Evolutionary conservation across 2,329 filamentous ascomycete genomes (phyloP).

Genomic region (Periconia sp.): DNA sequence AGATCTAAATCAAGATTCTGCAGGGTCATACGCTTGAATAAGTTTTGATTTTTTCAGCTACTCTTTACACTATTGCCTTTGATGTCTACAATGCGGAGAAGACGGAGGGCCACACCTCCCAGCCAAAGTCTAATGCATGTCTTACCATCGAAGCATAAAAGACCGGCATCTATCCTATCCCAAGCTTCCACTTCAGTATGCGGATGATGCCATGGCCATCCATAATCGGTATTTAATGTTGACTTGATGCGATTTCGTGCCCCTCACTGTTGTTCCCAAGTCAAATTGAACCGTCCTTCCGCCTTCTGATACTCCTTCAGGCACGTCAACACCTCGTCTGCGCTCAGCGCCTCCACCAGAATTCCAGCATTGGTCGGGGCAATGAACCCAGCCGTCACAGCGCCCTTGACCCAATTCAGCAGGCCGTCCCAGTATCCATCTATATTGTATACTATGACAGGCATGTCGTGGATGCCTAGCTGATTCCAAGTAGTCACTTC

Average conservation of each 20-base stretch:
- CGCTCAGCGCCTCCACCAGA: constrained; percentile 74
- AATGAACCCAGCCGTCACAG: constrained; percentile 80
- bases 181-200: too few species aligned
- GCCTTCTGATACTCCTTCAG: constrained; percentile 78
- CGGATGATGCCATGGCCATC: too few species aligned
- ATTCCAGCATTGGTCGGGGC: constrained; percentile 73
- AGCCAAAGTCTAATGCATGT: too few species aligned
- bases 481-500: constrained; percentile 95
- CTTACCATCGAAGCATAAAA: too few species aligned
- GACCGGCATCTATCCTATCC: too few species aligned
- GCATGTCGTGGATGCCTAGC: constrained; percentile 82
- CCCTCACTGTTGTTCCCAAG: constrained; percentile 69
- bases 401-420: constrained; percentile 78
- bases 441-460: constrained; percentile 81
- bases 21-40: too few species aligned
- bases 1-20: too few species aligned
- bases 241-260: neutral
- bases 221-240: too few species aligned
- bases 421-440: constrained; percentile 92
- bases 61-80: too few species aligned
- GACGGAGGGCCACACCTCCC: too few species aligned
- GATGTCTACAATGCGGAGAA: too few species aligned
- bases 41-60: too few species aligned
- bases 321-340: constrained; percentile 73
- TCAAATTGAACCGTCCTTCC: constrained; percentile 76